Evolutionary conservation across 257 asterid genomes (phyloP), one percentile per base, ranked within the genome.

Genomic region (Jaltomata sinuosa): DNA sequence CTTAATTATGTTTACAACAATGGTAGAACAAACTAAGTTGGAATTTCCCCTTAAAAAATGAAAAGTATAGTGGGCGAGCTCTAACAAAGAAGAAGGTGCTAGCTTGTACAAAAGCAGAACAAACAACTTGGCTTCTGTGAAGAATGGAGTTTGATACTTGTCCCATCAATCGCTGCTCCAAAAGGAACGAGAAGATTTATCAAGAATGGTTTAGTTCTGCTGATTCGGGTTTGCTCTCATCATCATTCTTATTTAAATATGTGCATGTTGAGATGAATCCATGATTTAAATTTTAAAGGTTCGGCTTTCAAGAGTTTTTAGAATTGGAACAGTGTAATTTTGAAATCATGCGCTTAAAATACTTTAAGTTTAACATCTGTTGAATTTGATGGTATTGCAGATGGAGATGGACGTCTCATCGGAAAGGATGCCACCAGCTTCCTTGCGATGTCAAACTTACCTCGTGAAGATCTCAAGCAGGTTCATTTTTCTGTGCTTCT

Each of bases 391-490:
- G 47, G 84, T 25, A 25, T 34, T 47, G 40, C 88, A 97, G 99
- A 95, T 86, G 98, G 97, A 62, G 99, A 95, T 91, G 98, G 97
- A 25, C 96, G 99, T 67, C 87, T 95, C 40, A 89, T 92, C 2
- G 98, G 99, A 36, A 89, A 74, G 45, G 99, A 95, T 89, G 99
- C 98, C 59, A 94, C 85, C 83, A 97, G 93, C 87, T 97, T 97
- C 88, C 95, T 97, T 83, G 88, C 94, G 53, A 85, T 94, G 93
- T 92, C 99, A n/a, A 93, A 91, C 78, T 85, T 95, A 89, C 83
- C 99, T 86, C 98, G 98, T 83, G 95, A 87, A 68, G 98, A 95
- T 92, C 99, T 97, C 86, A 97, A 97, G 88, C 97, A 83, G 97
- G 99, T 92, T 50, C 69, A 5, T 47, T 47, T 71, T 40, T 11